Evolutionary conservation across 2,329 filamentous ascomycete species (phyloP).

Genomic region (Pseudophaeomoniella oleicola): DNA sequence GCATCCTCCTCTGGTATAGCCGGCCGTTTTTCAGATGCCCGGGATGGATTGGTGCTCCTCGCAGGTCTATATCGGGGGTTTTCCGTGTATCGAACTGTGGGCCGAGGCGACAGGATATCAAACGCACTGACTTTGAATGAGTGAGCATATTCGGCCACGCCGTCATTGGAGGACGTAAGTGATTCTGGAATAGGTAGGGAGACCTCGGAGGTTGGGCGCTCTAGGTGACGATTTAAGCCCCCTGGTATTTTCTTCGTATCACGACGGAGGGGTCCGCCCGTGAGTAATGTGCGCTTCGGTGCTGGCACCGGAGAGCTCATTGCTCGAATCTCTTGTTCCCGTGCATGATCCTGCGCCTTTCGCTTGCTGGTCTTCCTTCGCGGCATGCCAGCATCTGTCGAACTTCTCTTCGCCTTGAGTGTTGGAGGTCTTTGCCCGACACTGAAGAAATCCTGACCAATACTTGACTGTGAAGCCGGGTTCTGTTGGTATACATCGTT

Average conservation of each 20-base stretch:
- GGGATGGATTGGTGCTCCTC: slow-evolving; percentile 32
- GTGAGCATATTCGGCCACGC: slow-evolving; percentile 51
- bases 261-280: slow-evolving; percentile 45
- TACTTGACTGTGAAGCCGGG: slow-evolving; percentile 20
- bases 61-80: slow-evolving; percentile 39
- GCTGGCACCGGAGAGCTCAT: slow-evolving; percentile 54
- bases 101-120: slow-evolving; percentile 70
- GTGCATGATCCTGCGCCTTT: slow-evolving; percentile 57
- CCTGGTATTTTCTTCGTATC: slow-evolving; percentile 50
- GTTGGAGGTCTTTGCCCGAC: slow-evolving; percentile 33
- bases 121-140: slow-evolving; percentile 71
- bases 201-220: slow-evolving; percentile 53
- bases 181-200: slow-evolving; percentile 63
- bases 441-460: slow-evolving; percentile 23
- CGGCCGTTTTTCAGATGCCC: slow-evolving; percentile 33
- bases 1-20: slow-evolving; percentile 46
- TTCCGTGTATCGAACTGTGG: slow-evolving; percentile 62
- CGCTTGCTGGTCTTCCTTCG: slow-evolving; percentile 65
- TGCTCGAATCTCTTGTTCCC: slow-evolving; percentile 77
- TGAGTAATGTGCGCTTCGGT: slow-evolving; percentile 47
- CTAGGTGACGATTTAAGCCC: slow-evolving; percentile 39
- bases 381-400: slow-evolving; percentile 40
- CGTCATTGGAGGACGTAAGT: slow-evolving; percentile 54
- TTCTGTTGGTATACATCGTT: slow-evolving; percentile 11
- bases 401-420: slow-evolving; percentile 42